These are phyloP conservation scores for Geotrichum europaeum DNA, from an alignment of 1,139 yeast genomes.

Conservation along the genomic window DNA sequence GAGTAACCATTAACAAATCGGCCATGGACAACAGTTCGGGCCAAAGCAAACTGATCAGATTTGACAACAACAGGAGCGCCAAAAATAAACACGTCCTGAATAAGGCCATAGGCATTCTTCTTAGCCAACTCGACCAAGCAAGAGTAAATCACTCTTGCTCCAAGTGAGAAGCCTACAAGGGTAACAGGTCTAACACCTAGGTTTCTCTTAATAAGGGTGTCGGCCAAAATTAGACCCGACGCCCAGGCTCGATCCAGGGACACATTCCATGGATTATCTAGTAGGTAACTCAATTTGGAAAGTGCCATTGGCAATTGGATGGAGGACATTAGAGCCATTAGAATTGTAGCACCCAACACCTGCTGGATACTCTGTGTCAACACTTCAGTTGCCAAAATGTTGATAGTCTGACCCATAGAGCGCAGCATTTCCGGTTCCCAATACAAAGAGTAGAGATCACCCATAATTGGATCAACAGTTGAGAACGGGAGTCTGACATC, in stretches of 20 bases:
- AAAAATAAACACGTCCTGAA: constrained; percentile 81
- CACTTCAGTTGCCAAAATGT: constrained; percentile 89
- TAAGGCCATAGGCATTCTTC: constrained; percentile 78
- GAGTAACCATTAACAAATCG: constrained; percentile 86
- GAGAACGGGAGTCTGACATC: constrained; percentile 95
- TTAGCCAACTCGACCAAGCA: constrained; percentile 83
- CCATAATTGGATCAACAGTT: constrained; percentile 96
- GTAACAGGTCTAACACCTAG: constrained; percentile 92
- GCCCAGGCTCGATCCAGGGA: constrained; percentile 97
- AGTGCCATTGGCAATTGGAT: constrained; percentile 88
- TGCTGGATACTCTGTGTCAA: constrained; percentile 91
- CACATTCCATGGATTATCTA: constrained; percentile 98
- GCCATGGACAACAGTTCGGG: constrained; percentile 86
- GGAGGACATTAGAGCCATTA: constrained; percentile 94
- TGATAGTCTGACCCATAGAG: constrained; percentile 93
- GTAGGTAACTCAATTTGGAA: constrained; percentile 77
- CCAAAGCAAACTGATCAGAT: constrained; percentile 69
- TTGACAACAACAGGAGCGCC: constrained; percentile 87
- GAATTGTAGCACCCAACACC: constrained; percentile 83
- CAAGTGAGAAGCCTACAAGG: constrained; percentile 87
- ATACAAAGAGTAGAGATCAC: constrained; percentile 80
- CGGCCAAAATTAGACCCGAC: constrained; percentile 89
- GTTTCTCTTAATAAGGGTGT: constrained; percentile 77
- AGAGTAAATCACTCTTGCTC: constrained; percentile 87
- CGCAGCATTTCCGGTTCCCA: constrained; percentile 99